These are phyloP conservation scores for Neoascochyta sp. DNA, from an alignment of 2,329 filamentous ascomycete species.

Conservation along the genomic window DNA sequence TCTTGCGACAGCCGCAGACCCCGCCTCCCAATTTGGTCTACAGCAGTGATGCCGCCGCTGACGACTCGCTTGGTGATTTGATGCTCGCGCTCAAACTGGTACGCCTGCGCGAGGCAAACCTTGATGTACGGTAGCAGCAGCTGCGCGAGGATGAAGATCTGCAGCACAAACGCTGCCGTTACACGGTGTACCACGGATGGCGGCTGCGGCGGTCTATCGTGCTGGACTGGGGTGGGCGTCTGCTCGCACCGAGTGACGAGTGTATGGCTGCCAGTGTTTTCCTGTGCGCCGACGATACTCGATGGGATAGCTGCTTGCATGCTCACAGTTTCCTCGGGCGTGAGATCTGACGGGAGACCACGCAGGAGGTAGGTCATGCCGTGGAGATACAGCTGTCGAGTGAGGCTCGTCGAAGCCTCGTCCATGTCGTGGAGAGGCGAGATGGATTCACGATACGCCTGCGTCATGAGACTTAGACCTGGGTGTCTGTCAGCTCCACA, in stretches of 20 bases:
- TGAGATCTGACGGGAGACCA: conserved; percentile 58
- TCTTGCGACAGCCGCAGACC: conserved; percentile 53
- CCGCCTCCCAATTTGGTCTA: conserved; percentile 52
- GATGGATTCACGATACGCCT: conserved; percentile 46
- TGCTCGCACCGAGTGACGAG: conserved; percentile 13
- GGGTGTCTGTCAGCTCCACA: conserved; percentile 4
- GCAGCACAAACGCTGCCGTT: conserved; percentile 55
- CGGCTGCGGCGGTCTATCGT: conserved; percentile 12
- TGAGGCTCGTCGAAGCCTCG: conserved; percentile 45
- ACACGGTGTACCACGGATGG: conserved; percentile 57
- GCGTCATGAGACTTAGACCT: conserved; percentile 49
- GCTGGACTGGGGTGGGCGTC: conserved; percentile 2
- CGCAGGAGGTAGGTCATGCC: conserved; percentile 62
- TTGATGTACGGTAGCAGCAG: conserved; percentile 61
- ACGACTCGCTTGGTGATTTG: conserved; percentile 60
- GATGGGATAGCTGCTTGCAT: conserved; percentile 52
- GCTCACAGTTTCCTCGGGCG: conserved; percentile 51
- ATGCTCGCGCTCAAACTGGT: conserved; percentile 63
- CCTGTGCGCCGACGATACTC: conserved; percentile 13
- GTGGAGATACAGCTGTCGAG: conserved; percentile 62
- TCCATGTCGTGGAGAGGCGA: conserved; percentile 21
- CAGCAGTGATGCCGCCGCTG: conserved; percentile 50
- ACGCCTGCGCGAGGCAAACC: conserved; percentile 52
- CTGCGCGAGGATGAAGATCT: conserved; percentile 57
- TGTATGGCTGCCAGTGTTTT: conserved; percentile 12